Percentiles rank a stretch among this genome's conserved stretches.
These are phyloP conservation scores for Silene uniflora DNA, from an alignment of 148 eudicot genomes.

Conservation along the genomic window DNA sequence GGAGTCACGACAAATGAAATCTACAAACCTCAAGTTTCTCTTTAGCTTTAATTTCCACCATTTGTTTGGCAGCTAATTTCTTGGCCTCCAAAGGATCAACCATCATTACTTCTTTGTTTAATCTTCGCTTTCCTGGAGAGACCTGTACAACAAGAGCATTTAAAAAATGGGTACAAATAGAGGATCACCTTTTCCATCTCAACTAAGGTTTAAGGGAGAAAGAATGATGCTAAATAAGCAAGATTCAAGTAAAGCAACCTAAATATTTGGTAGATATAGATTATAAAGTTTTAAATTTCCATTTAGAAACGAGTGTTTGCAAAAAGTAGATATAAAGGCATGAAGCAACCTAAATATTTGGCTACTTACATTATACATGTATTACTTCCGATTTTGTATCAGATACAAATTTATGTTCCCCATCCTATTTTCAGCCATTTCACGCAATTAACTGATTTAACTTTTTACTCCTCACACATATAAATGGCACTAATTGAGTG, in stretches of 20 bases:
- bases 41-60: constrained; percentile 62
- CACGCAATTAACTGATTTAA: not conserved
- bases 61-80: constrained; percentile 81
- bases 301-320: not conserved
- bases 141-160: constrained; percentile 31
- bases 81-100: constrained; percentile 97
- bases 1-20: not conserved
- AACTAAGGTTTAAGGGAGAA: not conserved
- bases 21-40: constrained; percentile 54
- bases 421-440: not conserved
- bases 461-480: not conserved
- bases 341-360: not conserved
- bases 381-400: not conserved
- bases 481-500: not conserved
- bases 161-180: not conserved
- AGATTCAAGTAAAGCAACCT: not conserved
- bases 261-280: not conserved
- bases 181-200: not conserved
- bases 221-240: not conserved
- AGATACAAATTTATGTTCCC: too few species aligned
- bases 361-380: not conserved
- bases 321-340: not conserved
- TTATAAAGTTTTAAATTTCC: not conserved
- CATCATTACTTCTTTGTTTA: constrained; percentile 60
- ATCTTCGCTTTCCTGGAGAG: constrained; percentile 38